Conservation (phyloP, 305 asterid genomes). For the Plantago coronopus region DNA sequence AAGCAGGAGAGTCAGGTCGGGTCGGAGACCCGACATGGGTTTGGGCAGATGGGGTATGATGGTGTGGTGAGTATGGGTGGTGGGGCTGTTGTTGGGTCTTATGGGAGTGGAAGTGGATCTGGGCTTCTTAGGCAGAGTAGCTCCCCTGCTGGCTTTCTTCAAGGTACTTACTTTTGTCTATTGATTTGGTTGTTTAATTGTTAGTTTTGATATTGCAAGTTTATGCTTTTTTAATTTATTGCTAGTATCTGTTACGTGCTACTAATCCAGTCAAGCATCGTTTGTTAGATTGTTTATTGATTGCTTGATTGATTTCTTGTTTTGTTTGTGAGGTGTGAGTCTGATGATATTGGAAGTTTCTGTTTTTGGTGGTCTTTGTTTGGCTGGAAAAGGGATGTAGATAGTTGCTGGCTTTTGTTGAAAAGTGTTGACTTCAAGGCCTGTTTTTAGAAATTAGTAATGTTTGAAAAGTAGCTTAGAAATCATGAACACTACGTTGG, state of each 20-base stretch:
- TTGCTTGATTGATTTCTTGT: background rate
- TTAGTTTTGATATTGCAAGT: no score
- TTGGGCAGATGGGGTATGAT: constrained; percentile 33
- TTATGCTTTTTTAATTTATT: no score
- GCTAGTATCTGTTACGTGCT: no score
- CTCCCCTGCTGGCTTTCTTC: constrained; percentile 85
- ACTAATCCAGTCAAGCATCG: no score
- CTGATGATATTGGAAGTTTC: background rate
- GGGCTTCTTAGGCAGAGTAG: constrained; percentile 73
- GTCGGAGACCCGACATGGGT: constrained; percentile 35
- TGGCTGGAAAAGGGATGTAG: constrained; percentile 22
- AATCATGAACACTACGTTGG: no score
- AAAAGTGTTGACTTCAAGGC: constrained; percentile 33
- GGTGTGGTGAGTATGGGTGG: constrained; percentile 44
- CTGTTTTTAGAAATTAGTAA: no score
- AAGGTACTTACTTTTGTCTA: constrained; percentile 38
- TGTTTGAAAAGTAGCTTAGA: no score
- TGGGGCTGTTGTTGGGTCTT: constrained; percentile 50
- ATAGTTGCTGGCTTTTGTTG: constrained; percentile 14
- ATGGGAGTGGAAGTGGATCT: constrained; percentile 34
- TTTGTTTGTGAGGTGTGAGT: background rate
- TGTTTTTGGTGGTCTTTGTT: background rate
- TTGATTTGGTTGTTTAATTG: no score
- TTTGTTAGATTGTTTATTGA: no score
- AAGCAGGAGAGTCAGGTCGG: constrained; percentile 40